Percentiles rank a stretch among this genome's conserved stretches.
Evolutionary conservation across 2,329 filamentous ascomycete genomes (phyloP).

Genomic region (Penicillium olsonii): DNA sequence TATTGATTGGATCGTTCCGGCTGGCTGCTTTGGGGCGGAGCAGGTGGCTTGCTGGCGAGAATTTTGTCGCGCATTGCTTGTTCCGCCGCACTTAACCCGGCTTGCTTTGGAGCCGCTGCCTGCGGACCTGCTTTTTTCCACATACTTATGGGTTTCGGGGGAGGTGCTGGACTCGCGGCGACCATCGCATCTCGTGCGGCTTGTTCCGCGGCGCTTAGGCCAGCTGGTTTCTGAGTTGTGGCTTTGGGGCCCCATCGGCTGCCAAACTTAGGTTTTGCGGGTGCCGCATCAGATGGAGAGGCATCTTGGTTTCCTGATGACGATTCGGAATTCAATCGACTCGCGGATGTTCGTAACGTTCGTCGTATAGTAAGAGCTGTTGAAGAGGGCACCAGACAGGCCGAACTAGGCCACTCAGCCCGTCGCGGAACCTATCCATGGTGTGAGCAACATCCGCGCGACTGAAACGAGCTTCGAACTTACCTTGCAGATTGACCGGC

Average conservation of each 20-base stretch:
- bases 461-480: neutral
- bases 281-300: constrained; percentile 9
- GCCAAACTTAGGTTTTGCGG: constrained; percentile 31
- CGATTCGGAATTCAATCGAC: constrained; percentile 27
- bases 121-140: neutral
- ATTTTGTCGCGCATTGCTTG: constrained; percentile 33
- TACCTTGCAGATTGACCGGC: constrained; percentile 37
- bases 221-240: constrained; percentile 20
- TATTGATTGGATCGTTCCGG: constrained; percentile 2
- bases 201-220: constrained; percentile 35
- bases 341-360: constrained; percentile 36
- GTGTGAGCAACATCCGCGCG: neutral
- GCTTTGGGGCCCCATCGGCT: constrained; percentile 24
- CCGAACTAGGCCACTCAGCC: constrained; percentile 42
- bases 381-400: constrained; percentile 26
- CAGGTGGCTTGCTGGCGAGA: constrained; percentile 18
- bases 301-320: constrained; percentile 23
- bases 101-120: constrained; percentile 17
- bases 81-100: constrained; percentile 35
- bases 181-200: constrained; percentile 33
- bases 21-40: neutral
- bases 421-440: constrained; percentile 37
- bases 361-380: constrained; percentile 29
- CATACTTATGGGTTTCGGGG: neutral
- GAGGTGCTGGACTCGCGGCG: constrained; percentile 13